Evolutionary conservation across 345 rosid species (phyloP).

Genomic region (Mangifera indica): DNA sequence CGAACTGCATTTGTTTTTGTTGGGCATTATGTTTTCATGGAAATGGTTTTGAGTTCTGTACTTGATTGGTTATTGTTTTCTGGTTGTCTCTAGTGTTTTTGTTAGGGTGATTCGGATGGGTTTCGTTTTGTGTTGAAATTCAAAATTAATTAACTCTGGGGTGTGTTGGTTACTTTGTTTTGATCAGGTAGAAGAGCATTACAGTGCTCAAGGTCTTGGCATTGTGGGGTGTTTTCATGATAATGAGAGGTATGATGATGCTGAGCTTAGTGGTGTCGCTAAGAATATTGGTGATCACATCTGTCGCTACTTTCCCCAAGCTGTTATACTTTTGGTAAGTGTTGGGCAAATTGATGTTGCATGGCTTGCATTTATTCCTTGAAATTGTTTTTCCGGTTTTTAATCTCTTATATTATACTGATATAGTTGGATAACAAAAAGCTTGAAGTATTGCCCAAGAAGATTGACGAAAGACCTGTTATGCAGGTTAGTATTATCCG

Average conservation of each 20-base stretch:
- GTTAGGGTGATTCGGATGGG: not conserved
- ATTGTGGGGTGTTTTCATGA: constrained; percentile 92
- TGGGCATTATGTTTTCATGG: not conserved
- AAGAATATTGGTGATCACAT: constrained; percentile 91
- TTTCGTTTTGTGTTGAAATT: not conserved
- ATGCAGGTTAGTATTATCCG: constrained; percentile 62
- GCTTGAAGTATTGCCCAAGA: constrained; percentile 66
- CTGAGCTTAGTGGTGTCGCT: constrained; percentile 65
- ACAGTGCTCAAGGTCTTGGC: constrained; percentile 61
- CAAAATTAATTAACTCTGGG: not conserved
- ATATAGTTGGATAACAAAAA: constrained; percentile 81
- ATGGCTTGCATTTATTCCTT: not conserved
- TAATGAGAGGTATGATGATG: constrained; percentile 77
- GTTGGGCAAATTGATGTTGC: not conserved
- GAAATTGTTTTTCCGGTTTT: not conserved
- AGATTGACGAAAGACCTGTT: constrained; percentile 63
- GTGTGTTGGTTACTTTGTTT: constrained; percentile 15
- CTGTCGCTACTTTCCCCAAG: constrained; percentile 73
- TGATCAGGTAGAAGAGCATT: constrained; percentile 77
- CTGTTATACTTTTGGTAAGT: constrained; percentile 72
- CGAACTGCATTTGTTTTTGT: not conserved
- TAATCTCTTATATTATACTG: not conserved
- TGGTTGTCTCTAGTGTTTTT: not conserved
- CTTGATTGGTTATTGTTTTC: not conserved
- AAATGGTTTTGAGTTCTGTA: not conserved